Conservation (phyloP, 306 rosid species). For the Lotus japonicus region DNA sequence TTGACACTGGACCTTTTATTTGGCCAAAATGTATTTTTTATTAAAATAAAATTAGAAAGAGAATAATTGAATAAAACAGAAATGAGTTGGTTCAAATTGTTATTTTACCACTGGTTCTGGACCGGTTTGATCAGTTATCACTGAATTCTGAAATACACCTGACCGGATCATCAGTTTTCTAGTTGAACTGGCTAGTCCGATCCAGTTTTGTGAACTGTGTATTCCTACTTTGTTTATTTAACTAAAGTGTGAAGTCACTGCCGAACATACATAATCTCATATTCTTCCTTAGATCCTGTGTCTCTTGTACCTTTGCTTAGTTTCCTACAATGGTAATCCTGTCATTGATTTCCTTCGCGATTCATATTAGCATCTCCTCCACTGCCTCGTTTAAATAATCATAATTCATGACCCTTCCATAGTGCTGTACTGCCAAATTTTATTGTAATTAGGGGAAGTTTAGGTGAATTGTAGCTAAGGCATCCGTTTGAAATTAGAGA, state of each 20-base stretch:
- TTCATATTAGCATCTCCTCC: background rate
- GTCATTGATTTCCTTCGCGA: background rate
- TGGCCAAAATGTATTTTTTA: too few relatives aligned
- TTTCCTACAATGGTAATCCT: background rate
- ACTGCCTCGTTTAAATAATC: background rate
- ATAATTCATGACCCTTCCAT: background rate
- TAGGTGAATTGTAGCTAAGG: background rate
- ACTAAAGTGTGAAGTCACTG: background rate
- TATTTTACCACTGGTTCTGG: too few relatives aligned
- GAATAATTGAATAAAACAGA: too few relatives aligned
- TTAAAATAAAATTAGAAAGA: too few relatives aligned
- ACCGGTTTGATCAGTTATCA: too few relatives aligned
- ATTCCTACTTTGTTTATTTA: background rate
- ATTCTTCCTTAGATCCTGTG: background rate
- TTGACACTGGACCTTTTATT: too few relatives aligned
- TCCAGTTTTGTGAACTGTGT: too few relatives aligned
- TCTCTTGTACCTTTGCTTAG: background rate
- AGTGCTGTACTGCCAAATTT: background rate
- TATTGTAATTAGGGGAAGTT: background rate
- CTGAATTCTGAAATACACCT: too few relatives aligned
- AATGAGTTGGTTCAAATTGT: too few relatives aligned
- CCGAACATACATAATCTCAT: background rate
- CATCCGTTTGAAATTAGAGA: slow-evolving; percentile 9
- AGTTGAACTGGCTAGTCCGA: too few relatives aligned
- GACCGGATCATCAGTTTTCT: too few relatives aligned